Evolutionary conservation across 768 basidiomycete genomes (phyloP).

Genomic region (Amanita thiersii): DNA sequence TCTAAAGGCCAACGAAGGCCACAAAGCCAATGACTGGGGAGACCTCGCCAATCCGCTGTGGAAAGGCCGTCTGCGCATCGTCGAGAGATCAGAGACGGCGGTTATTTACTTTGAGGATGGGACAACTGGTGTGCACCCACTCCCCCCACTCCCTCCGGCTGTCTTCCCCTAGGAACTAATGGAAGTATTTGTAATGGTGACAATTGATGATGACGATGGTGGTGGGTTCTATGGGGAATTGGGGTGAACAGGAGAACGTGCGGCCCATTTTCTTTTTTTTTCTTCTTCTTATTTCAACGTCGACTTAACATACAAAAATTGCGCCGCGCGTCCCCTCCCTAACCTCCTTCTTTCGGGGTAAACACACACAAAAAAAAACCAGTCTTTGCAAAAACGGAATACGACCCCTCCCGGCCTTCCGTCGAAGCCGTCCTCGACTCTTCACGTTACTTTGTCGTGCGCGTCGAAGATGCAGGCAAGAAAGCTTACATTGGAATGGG

Average conservation of each 20-base stretch:
- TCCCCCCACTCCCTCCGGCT: neutral
- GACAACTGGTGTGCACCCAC: constrained; percentile 52
- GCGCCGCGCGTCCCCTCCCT: too few relatives aligned
- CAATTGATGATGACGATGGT: neutral
- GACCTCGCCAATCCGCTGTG: constrained; percentile 77
- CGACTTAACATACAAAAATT: too few relatives aligned
- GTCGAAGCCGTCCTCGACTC: constrained; percentile 97
- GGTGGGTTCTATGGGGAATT: neutral
- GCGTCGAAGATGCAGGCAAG: constrained; percentile 81
- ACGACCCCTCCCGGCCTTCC: constrained; percentile 67
- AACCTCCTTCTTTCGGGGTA: too few relatives aligned
- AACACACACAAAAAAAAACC: constrained; percentile 14
- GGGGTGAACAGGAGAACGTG: constrained; percentile 6
- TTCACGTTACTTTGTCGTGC: constrained; percentile 89
- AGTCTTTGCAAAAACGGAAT: constrained; percentile 87
- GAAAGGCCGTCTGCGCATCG: constrained; percentile 85
- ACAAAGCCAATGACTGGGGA: constrained; percentile 91
- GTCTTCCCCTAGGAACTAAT: constrained; percentile 3
- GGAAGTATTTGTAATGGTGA: too few relatives aligned
- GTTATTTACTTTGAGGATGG: constrained; percentile 74
- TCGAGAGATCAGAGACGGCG: constrained; percentile 66
- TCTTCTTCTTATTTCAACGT: constrained; percentile 8
- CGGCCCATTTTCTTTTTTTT: neutral
- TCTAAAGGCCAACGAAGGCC: constrained; percentile 78
- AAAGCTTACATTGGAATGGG: constrained; percentile 95